A percentile compares a stretch with the other conserved stretches of the same genome.
phyloP scores from a whole-genome alignment of 305 asterid species.

The Fraxinus baroniana region DNA sequence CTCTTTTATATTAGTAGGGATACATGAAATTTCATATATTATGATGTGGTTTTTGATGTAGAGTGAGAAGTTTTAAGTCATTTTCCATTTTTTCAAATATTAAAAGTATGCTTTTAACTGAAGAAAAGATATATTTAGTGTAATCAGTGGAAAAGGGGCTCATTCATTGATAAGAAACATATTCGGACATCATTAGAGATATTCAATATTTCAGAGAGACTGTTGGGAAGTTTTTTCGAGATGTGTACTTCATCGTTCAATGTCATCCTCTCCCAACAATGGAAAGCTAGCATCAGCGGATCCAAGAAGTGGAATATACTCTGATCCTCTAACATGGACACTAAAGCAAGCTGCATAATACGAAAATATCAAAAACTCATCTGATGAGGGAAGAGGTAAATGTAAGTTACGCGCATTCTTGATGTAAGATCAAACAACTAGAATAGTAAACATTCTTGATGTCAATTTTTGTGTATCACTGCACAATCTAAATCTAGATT shows the following conservation, averaged over 20 bases:
- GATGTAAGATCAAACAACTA: background rate
- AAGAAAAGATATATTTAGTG: no score
- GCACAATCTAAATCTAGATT: background rate
- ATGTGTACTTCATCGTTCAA: constrained; percentile 36
- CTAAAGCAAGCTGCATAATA: constrained; percentile 78
- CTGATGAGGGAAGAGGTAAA: background rate
- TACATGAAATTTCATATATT: no score
- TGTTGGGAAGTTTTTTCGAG: background rate
- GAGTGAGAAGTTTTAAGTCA: background rate
- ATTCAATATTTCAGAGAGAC: background rate
- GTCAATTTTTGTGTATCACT: background rate
- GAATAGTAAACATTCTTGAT: background rate
- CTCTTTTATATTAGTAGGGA: no score
- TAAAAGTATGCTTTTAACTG: background rate
- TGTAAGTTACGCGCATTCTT: background rate
- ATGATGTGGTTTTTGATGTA: background rate
- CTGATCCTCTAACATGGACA: constrained; percentile 90
- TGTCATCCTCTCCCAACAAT: constrained; percentile 42
- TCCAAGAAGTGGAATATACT: constrained; percentile 73
- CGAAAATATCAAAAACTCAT: constrained; percentile 18
- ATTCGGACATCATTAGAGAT: background rate
- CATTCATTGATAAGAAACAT: background rate
- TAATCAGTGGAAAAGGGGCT: background rate
- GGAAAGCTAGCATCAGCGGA: constrained; percentile 56
- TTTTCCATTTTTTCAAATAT: background rate